Evolutionary conservation across 805 yeast genomes (phyloP).

Genomic region (Scheffersomyces coipomensis): DNA sequence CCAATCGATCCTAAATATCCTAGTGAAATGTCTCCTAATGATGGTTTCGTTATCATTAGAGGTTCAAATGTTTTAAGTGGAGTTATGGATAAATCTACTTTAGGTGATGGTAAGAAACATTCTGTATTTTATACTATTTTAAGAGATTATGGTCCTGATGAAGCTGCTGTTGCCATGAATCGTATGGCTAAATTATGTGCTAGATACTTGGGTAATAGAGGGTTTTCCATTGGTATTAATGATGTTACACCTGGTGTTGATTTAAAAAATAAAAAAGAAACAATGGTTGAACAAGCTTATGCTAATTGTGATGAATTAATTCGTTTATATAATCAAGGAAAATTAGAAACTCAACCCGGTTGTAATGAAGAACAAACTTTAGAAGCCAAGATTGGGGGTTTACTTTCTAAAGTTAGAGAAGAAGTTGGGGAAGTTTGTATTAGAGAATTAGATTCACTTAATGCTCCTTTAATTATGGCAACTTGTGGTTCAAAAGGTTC

Average conservation of each 20-base stretch:
- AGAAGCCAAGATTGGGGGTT: conserved; percentile 96
- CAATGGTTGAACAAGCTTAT: conserved; percentile 88
- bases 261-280: conserved; percentile 75
- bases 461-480: conserved; percentile 98
- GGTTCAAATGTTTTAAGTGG: conserved; percentile 90
- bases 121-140: conserved; percentile 93
- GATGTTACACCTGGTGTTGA: conserved; percentile 93
- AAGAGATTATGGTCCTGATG: conserved; percentile 95
- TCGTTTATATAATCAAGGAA: conserved; percentile 72
- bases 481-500: conserved; percentile 99
- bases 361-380: conserved; percentile 98
- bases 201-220: conserved; percentile 88
- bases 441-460: conserved; percentile 79
- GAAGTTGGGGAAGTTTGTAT: conserved; percentile 99
- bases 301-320: conserved; percentile 89
- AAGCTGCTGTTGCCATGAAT: conserved; percentile 95
- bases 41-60: conserved; percentile 87
- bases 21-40: conserved; percentile 95
- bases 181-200: conserved; percentile 99
- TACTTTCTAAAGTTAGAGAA: conserved; percentile 95
- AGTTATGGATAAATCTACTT: conserved; percentile 91
- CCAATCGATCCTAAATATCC: conserved; percentile 73
- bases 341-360: conserved; percentile 97
- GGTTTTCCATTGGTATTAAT: conserved; percentile 94
- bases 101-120: conserved; percentile 98